Base-by-base conservation (phyloP, 2,329 filamentous ascomycete genomes). In the Ophiocordyceps camponoti-leonardi region DNA sequence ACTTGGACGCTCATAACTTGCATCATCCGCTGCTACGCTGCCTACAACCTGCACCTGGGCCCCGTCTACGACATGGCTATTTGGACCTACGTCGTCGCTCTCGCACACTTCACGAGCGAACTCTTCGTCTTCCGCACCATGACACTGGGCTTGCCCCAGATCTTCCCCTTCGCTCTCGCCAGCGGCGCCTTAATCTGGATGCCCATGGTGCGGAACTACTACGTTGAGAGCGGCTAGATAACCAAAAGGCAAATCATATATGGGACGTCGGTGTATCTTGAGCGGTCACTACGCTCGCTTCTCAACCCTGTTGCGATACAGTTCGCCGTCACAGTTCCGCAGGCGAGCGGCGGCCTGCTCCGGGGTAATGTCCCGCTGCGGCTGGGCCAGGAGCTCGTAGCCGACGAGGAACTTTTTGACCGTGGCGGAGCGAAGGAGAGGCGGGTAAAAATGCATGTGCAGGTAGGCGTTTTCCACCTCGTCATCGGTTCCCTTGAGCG, bases 381-480 rank as follows among this genome's bases (percentile, higher is more conserved):
- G 90, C 66, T 98, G 92, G 2, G 85, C 92, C 77, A 98, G 78
- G 65, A 98, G 73, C 66, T 98, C 92, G 60, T 94, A 96, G 0
- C 92, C 92, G 31, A 98, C 92, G 45, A 96, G 65, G 66, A 96
- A 98, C 67, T 98, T 98, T 54, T 85, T 80, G 42, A 98, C 88
- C 0, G 87, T 94, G 2, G 92, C 88, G 42, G 87, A 94, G 47
- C 92, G 79, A 51, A 98, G 71, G 42, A 98, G 71, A 13, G 92
- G 92, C 40, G 92, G 92, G 61, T 95, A 96, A 64, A 98, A 98
- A 67, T 98, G 92, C 68, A 98, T 81, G 63, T 98, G 92, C 59
- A 98, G 79, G 64, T 94, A 90, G 53, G 85, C 86, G 49, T 79
- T 79, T 54, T 94, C 83, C 45, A 90, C 75, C 62, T 96, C 90